Evolutionary conservation across 192 early-diverging fungal genomes (phyloP).

Genomic region (Geranomyces michiganensis): DNA sequence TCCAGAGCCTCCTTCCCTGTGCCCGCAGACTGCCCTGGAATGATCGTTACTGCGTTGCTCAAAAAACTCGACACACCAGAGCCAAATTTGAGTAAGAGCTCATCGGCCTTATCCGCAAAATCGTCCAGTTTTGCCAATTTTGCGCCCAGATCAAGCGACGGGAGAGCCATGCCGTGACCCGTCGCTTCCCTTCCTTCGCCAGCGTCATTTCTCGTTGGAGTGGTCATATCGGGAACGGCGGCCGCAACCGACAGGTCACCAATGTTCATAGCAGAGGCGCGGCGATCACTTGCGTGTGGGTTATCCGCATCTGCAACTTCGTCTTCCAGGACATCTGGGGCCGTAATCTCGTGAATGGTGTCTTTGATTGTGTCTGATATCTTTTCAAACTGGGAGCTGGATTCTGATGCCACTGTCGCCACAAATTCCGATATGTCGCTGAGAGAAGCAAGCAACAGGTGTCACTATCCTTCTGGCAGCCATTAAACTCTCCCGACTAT

Average conservation of each 20-base stretch:
- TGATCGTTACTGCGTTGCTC: slow-evolving; percentile 30
- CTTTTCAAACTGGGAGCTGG: slow-evolving; percentile 19
- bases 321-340: background rate
- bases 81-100: slow-evolving; percentile 42
- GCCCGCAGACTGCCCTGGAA: background rate
- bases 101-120: slow-evolving; percentile 30
- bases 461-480: background rate
- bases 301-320: background rate
- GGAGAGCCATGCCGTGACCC: background rate
- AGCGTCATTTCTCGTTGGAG: background rate
- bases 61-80: slow-evolving; percentile 21
- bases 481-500: background rate
- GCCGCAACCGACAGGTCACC: background rate
- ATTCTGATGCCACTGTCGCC: slow-evolving; percentile 38
- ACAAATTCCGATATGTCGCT: slow-evolving; percentile 50
- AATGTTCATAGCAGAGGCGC: slow-evolving; percentile 1
- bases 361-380: slow-evolving; percentile 26
- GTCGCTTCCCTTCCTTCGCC: background rate
- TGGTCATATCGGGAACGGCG: background rate
- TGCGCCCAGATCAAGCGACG: no score
- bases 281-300: background rate
- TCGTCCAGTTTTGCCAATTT: slow-evolving; percentile 7
- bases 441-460: background rate
- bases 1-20: background rate
- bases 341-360: slow-evolving; percentile 3